Conservation (phyloP, 495 filamentous ascomycete genomes). For the Aspergillus steynii region DNA sequence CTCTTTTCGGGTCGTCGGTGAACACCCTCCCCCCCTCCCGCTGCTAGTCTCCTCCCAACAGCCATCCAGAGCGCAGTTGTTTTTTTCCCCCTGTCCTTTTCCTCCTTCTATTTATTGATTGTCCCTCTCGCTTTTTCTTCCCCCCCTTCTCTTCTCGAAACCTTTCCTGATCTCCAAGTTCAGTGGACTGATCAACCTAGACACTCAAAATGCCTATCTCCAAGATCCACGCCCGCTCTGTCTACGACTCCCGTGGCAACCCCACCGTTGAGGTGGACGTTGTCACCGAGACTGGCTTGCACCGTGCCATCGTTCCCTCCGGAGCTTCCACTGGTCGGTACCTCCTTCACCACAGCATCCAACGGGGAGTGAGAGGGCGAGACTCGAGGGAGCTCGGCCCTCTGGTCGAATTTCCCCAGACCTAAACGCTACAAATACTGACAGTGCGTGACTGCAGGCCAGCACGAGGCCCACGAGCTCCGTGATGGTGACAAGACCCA, state of each 20-base stretch:
- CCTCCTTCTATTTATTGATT: slow-evolving; percentile 21
- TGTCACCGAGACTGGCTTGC: slow-evolving; percentile 92
- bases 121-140: slow-evolving; percentile 8
- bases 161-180: slow-evolving; percentile 12
- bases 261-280: slow-evolving; percentile 95
- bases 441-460: slow-evolving; percentile 53
- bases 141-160: slow-evolving; percentile 7
- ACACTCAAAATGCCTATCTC: slow-evolving; percentile 81
- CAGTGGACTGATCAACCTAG: slow-evolving; percentile 27
- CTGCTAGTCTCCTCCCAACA: slow-evolving; percentile 40
- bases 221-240: slow-evolving; percentile 96
- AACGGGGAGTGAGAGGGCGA: no score
- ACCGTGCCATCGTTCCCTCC: slow-evolving; percentile 98
- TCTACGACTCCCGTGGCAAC: slow-evolving; percentile 99
- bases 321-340: slow-evolving; percentile 91
- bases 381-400: no score
- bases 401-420: no score
- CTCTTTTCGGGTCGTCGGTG: slow-evolving; percentile 52
- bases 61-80: slow-evolving; percentile 25
- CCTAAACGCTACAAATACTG: background rate
- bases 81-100: slow-evolving; percentile 18
- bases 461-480: slow-evolving; percentile 98
- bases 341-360: slow-evolving; percentile 9
- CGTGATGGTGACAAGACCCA: slow-evolving; percentile 97
- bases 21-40: slow-evolving; percentile 35